Evolutionary conservation across 106 monocot species (phyloP).

Genomic region (Dendrobium huoshanense): DNA sequence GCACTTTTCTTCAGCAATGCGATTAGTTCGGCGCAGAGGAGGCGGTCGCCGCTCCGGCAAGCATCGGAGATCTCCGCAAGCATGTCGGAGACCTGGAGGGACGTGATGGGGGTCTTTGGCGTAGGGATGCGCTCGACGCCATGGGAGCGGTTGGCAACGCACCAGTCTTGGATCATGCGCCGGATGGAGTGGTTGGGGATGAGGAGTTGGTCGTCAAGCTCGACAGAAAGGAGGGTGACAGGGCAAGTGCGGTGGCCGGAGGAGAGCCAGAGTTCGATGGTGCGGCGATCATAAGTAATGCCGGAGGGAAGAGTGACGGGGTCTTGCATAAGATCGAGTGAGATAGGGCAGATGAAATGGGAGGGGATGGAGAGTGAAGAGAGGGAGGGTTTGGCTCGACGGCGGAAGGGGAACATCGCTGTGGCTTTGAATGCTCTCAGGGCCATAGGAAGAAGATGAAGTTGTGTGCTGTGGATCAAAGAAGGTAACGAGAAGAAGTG

Average conservation of each 20-base stretch:
- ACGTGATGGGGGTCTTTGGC: slow-evolving; percentile 24
- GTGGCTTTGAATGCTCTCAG: neutral
- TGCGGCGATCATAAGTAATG: slow-evolving; percentile 39
- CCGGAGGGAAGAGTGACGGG: slow-evolving; percentile 36
- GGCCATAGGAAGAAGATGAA: neutral
- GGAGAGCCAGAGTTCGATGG: slow-evolving; percentile 43
- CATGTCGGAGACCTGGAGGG: slow-evolving; percentile 6
- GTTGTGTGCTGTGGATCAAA: neutral
- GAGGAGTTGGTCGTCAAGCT: neutral
- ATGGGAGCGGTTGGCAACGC: slow-evolving; percentile 31
- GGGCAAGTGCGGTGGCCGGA: slow-evolving; percentile 27
- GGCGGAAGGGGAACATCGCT: neutral
- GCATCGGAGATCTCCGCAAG: slow-evolving; percentile 9
- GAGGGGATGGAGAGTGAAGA: slow-evolving; percentile 14
- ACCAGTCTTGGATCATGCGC: slow-evolving; percentile 57
- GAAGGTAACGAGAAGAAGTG: neutral
- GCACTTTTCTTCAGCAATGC: slow-evolving; percentile 18
- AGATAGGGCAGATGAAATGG: slow-evolving; percentile 41
- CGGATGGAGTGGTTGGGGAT: slow-evolving; percentile 54
- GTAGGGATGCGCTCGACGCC: slow-evolving; percentile 47
- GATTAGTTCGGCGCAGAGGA: slow-evolving; percentile 14
- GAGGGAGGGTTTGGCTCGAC: neutral
- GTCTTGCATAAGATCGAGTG: slow-evolving; percentile 43
- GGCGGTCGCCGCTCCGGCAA: slow-evolving; percentile 4
- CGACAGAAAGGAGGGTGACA: slow-evolving; percentile 11